Percentiles rank a stretch among this genome's conserved stretches.
Conservation (phyloP, 129 eudicot genomes). For the Saposhnikovia divaricata region DNA sequence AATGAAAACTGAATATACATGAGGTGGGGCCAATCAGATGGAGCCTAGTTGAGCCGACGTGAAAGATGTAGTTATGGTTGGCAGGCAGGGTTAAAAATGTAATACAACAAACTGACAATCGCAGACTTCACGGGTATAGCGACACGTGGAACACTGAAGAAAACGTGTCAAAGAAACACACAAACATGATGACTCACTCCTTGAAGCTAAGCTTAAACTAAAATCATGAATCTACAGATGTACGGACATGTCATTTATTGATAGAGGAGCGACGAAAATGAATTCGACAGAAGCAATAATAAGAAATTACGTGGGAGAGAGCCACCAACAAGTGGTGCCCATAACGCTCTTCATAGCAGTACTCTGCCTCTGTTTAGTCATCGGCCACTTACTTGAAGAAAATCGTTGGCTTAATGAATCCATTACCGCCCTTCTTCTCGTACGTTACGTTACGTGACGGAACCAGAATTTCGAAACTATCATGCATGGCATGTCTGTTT, state of each 20-base stretch:
- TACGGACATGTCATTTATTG: no score
- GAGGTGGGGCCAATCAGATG: no score
- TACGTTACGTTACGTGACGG: conserved; percentile 17
- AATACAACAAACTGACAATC: background rate
- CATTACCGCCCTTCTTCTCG: conserved; percentile 67
- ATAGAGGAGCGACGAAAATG: background rate
- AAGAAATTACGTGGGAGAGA: background rate
- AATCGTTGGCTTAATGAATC: conserved; percentile 74
- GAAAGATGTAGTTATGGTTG: no score
- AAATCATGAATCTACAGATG: no score
- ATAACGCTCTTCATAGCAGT: conserved; percentile 66
- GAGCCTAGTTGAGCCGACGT: no score
- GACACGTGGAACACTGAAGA: background rate
- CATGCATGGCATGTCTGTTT: no score
- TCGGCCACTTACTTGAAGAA: conserved; percentile 77
- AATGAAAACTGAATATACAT: no score
- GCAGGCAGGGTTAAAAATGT: no score
- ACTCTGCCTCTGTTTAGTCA: conserved; percentile 53
- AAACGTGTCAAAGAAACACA: background rate
- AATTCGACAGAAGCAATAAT: background rate
- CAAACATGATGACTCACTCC: background rate
- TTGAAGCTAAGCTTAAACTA: background rate
- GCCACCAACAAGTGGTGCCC: conserved; percentile 42
- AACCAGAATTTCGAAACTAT: no score
- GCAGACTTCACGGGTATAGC: background rate